These are phyloP conservation scores for Rhodotorula sp. DNA, from an alignment of 1,284 basidiomycete species.

Conservation along the genomic window DNA sequence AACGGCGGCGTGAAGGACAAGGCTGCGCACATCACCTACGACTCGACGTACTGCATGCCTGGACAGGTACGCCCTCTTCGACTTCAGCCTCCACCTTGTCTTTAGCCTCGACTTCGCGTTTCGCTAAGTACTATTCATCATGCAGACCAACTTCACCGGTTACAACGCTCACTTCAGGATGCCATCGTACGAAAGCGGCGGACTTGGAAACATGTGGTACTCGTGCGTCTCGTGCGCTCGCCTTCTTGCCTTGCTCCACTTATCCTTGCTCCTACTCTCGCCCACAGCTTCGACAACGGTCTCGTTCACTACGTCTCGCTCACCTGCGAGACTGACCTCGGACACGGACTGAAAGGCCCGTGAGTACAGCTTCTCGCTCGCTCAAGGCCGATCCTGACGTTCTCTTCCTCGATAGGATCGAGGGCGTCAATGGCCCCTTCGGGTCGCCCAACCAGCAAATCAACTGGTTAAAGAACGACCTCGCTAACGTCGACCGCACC, in stretches of 20 bases:
- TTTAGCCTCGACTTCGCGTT: background rate
- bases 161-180: conserved; percentile 45
- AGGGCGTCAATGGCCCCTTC: conserved; percentile 33
- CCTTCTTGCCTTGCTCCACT: background rate
- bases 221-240: conserved; percentile 23
- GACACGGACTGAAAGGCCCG: conserved; percentile 12
- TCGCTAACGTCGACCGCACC: conserved; percentile 23
- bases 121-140: background rate
- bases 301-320: conserved; percentile 30
- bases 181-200: conserved; percentile 38
- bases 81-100: background rate
- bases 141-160: conserved; percentile 14
- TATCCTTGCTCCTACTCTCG: background rate
- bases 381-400: no score
- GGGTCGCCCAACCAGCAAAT: conserved; percentile 29
- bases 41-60: conserved; percentile 38
- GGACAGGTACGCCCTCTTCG: conserved; percentile 44
- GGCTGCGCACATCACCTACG: conserved; percentile 43
- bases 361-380: background rate
- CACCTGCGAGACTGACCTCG: conserved; percentile 35
- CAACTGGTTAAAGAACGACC: conserved; percentile 30
- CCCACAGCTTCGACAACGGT: conserved; percentile 1
- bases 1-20: conserved; percentile 28
- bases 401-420: conserved; percentile 5
- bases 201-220: conserved; percentile 46